Percentiles rank a stretch among this genome's conserved stretches.
Evolutionary conservation across 2,329 filamentous ascomycete genomes (phyloP).

Genomic region (Aureobasidium sp.): DNA sequence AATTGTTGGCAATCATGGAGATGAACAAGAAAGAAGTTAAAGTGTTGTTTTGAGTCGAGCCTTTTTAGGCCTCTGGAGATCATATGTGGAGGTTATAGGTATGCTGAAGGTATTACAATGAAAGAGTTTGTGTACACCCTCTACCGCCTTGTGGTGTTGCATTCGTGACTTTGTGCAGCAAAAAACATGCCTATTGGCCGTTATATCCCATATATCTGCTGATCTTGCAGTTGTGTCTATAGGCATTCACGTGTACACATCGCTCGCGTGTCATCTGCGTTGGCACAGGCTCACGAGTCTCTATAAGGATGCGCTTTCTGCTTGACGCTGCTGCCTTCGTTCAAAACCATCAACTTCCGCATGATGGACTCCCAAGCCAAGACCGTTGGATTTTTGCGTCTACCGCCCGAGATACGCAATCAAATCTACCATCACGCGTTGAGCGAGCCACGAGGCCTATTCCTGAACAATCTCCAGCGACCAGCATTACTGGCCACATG

Average conservation of each 20-base stretch:
- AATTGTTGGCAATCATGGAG: neutral
- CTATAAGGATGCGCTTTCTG: neutral
- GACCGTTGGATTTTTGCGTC: neutral
- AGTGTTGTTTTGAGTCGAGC: neutral
- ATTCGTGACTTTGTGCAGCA: neutral
- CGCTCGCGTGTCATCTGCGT: neutral
- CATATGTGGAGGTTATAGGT: constrained; percentile 2
- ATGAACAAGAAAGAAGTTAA: neutral
- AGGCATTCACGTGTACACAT: neutral
- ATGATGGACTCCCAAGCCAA: neutral
- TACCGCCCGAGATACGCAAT: neutral
- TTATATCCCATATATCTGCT: neutral
- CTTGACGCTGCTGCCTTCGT: neutral
- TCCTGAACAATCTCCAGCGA: neutral
- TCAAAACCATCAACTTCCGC: neutral
- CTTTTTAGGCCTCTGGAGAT: neutral
- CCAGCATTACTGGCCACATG: neutral
- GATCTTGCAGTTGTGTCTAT: neutral
- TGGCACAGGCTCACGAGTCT: neutral
- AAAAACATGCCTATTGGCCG: neutral
- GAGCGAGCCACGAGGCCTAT: neutral
- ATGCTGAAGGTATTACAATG: constrained; percentile 10
- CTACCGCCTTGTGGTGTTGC: neutral
- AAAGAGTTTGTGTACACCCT: constrained; percentile 11
- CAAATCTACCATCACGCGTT: neutral